phyloP scores from a whole-genome alignment of 768 basidiomycete genomes.

The Paxillus ammoniavirescens region DNA sequence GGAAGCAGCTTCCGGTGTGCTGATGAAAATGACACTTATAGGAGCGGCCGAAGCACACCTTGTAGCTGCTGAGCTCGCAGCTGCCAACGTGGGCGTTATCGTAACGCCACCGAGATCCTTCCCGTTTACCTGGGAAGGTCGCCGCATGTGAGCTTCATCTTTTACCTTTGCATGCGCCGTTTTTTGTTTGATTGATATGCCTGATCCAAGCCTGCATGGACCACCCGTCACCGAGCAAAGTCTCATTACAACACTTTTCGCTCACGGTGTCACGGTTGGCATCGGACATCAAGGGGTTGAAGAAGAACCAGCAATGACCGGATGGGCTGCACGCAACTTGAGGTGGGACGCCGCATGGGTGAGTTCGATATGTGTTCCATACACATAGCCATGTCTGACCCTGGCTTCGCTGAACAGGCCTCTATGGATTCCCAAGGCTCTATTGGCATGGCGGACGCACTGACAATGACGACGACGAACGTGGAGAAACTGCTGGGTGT shows the following conservation, averaged over 20 bases:
- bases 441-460: conserved; percentile 37
- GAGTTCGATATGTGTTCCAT: conserved; percentile 49
- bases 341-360: conserved; percentile 91
- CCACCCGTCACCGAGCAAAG: conserved; percentile 67
- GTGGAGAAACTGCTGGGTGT: conserved; percentile 44
- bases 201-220: conserved; percentile 54
- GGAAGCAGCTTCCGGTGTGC: conserved; percentile 33
- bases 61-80: conserved; percentile 44
- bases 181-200: background rate
- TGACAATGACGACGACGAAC: conserved; percentile 41
- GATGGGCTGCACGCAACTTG: conserved; percentile 82
- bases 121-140: conserved; percentile 63
- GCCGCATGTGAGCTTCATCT: conserved; percentile 50
- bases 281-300: conserved; percentile 44
- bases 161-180: background rate
- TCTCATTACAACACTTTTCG: conserved; percentile 59
- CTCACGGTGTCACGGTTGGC: conserved; percentile 62
- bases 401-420: conserved; percentile 22
- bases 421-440: conserved; percentile 38
- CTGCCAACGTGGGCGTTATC: conserved; percentile 68
- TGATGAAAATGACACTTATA: conserved; percentile 47
- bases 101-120: conserved; percentile 62
- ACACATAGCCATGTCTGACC: background rate
- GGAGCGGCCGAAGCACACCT: conserved; percentile 58
- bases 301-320: conserved; percentile 69